A percentile compares a stretch with the other conserved stretches of the same genome.
These are phyloP conservation scores for Ailanthus altissimus DNA, from an alignment of 345 rosid species.

Conservation along the genomic window DNA sequence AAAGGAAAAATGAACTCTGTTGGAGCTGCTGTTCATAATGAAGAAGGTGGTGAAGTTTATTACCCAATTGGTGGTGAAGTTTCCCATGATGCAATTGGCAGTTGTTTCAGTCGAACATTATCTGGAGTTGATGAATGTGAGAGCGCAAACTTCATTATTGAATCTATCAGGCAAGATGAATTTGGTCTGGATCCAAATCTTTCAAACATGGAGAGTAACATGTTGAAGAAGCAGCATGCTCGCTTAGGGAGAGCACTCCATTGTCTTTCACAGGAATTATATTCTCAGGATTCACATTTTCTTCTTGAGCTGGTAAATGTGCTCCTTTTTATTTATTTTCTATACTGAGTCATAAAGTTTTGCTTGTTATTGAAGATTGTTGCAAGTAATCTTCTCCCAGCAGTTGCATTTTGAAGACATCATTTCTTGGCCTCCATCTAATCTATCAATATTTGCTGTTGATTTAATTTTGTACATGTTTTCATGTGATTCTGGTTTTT, in stretches of 20 bases:
- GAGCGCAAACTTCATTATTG: slow-evolving; percentile 57
- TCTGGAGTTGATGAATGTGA: slow-evolving; percentile 32
- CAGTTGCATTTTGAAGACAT: background rate
- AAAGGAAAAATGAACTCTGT: slow-evolving; percentile 26
- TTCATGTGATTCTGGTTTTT: background rate
- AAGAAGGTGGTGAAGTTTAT: slow-evolving; percentile 34
- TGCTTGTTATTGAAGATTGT: background rate
- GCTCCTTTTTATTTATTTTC: background rate
- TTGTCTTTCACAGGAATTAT: slow-evolving; percentile 94
- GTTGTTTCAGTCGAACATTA: slow-evolving; percentile 25
- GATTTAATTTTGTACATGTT: background rate
- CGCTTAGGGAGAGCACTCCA: slow-evolving; percentile 98
- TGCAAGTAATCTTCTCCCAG: background rate
- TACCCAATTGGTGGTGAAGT: slow-evolving; percentile 24
- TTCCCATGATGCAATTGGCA: slow-evolving; percentile 32
- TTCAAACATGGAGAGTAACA: slow-evolving; percentile 61
- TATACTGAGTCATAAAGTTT: background rate
- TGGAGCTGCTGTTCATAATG: slow-evolving; percentile 21
- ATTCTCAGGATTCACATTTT: slow-evolving; percentile 98
- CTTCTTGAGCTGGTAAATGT: slow-evolving; percentile 91
- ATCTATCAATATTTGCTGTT: background rate
- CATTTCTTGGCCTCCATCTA: background rate
- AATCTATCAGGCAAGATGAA: slow-evolving; percentile 81
- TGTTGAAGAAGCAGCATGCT: slow-evolving; percentile 95
- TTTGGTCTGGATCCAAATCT: slow-evolving; percentile 77